A percentile compares a stretch with the other conserved stretches of the same genome.
Conservation (phyloP, 139 green algal species). For the Tetradesmus lagerheimii region DNA sequence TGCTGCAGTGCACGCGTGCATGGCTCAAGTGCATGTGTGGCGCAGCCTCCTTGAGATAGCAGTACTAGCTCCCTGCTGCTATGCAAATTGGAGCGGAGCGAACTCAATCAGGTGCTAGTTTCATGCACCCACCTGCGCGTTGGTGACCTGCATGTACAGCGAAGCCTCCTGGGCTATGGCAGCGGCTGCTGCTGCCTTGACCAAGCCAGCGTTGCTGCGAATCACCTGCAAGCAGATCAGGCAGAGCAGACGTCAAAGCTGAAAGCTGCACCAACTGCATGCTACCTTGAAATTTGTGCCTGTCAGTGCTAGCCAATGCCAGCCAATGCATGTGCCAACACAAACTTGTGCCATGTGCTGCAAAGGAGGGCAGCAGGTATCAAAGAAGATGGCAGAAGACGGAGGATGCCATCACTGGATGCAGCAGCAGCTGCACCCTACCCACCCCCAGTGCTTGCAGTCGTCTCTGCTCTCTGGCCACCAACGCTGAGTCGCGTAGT, state of each 20-base stretch:
- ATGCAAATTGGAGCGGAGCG: not conserved
- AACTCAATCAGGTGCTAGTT: not conserved
- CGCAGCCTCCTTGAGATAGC: not conserved
- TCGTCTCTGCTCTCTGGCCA: too few relatives aligned
- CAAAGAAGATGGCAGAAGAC: too few relatives aligned
- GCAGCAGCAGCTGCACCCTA: not conserved
- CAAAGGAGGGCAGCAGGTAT: too few relatives aligned
- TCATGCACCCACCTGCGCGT: not conserved
- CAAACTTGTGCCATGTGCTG: too few relatives aligned
- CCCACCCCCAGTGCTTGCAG: not conserved
- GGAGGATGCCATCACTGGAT: not conserved
- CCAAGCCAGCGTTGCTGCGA: not conserved
- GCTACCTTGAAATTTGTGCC: too few relatives aligned
- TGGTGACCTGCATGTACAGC: constrained; percentile 39
- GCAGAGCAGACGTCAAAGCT: too few relatives aligned
- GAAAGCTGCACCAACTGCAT: too few relatives aligned
- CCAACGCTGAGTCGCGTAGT: too few relatives aligned
- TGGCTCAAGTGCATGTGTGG: not conserved
- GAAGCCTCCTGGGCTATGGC: constrained; percentile 5
- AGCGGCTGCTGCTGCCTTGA: constrained; percentile 36
- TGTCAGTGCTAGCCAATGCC: too few relatives aligned
- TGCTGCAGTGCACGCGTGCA: too few relatives aligned
- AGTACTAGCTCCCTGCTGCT: not conserved
- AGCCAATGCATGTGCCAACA: too few relatives aligned
- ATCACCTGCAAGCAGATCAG: not conserved